A percentile compares a stretch with the other conserved stretches of the same genome.
Evolutionary conservation across 495 filamentous ascomycete species (phyloP).

Genomic region (Tuber umbilicatum): DNA sequence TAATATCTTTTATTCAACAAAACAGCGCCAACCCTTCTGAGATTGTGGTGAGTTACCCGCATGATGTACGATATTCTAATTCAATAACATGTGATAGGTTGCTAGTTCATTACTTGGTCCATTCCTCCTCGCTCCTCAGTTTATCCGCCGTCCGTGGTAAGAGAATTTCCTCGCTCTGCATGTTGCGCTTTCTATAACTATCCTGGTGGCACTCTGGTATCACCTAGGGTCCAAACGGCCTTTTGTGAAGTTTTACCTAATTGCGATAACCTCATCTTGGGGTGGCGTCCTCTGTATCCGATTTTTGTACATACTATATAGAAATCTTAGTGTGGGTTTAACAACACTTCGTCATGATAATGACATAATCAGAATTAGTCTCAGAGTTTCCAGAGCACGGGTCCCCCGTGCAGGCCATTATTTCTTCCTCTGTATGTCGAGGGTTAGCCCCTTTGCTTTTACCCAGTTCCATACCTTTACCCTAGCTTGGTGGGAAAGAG

Average conservation of each 20-base stretch:
- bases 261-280: slow-evolving; percentile 12
- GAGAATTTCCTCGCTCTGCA: slow-evolving; percentile 21
- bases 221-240: slow-evolving; percentile 19
- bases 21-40: slow-evolving; percentile 13
- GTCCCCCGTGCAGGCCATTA: slow-evolving; percentile 38
- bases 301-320: slow-evolving; percentile 19
- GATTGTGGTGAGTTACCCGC: slow-evolving; percentile 19
- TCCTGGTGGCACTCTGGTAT: slow-evolving; percentile 17
- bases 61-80: slow-evolving; percentile 5
- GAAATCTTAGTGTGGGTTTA: slow-evolving; percentile 12
- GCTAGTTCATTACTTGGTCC: slow-evolving; percentile 15
- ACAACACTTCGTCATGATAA: too few species aligned
- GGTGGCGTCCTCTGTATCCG: slow-evolving; percentile 1
- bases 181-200: slow-evolving; percentile 11
- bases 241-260: slow-evolving; percentile 20
- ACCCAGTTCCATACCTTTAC: slow-evolving; percentile 42
- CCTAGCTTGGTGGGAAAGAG: slow-evolving; percentile 43
- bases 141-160: slow-evolving; percentile 15
- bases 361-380: not conserved
- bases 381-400: slow-evolving; percentile 41
- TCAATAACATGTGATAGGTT: slow-evolving; percentile 17
- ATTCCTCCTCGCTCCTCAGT: slow-evolving; percentile 15
- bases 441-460: slow-evolving; percentile 35
- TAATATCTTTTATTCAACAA: slow-evolving; percentile 9
- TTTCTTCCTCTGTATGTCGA: slow-evolving; percentile 40